Conservation (phyloP, 306 rosid species). For the Oemleria cerasiformis region DNA sequence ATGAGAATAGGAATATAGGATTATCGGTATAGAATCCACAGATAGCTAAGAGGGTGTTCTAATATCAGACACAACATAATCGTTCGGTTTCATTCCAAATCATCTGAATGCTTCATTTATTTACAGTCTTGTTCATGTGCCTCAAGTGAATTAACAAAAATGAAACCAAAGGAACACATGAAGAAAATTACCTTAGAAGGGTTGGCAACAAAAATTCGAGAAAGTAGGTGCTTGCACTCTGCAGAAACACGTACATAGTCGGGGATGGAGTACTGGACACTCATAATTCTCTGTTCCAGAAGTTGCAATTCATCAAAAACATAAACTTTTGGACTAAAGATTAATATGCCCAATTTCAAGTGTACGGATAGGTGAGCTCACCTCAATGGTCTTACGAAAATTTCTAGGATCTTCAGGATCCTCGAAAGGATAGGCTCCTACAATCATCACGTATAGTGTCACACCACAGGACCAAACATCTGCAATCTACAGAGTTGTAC, state of each 20-base stretch:
- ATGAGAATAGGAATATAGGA: background rate
- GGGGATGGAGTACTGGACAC: conserved; percentile 77
- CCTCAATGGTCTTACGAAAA: conserved; percentile 62
- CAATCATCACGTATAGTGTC: conserved; percentile 80
- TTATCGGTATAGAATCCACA: background rate
- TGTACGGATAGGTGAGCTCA: conserved; percentile 27
- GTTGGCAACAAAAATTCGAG: conserved; percentile 73
- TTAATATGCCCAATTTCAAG: conserved; percentile 1
- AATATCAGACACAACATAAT: background rate
- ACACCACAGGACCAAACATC: conserved; percentile 99
- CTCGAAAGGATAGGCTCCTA: conserved; percentile 95
- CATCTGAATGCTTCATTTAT: background rate
- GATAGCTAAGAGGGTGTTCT: background rate
- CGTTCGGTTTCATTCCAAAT: background rate
- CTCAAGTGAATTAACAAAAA: conserved; percentile 6
- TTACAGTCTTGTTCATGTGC: background rate
- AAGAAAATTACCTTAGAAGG: conserved; percentile 55
- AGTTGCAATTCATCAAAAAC: conserved; percentile 11
- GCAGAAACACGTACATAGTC: conserved; percentile 67
- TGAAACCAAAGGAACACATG: background rate
- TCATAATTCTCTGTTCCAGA: conserved; percentile 72
- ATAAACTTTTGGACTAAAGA: background rate
- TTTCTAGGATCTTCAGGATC: conserved; percentile 85
- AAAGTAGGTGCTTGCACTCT: conserved; percentile 66
- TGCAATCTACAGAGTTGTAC: conserved; percentile 54